Conservation (phyloP, 306 rosid genomes). For the Gillenia trifoliata region DNA sequence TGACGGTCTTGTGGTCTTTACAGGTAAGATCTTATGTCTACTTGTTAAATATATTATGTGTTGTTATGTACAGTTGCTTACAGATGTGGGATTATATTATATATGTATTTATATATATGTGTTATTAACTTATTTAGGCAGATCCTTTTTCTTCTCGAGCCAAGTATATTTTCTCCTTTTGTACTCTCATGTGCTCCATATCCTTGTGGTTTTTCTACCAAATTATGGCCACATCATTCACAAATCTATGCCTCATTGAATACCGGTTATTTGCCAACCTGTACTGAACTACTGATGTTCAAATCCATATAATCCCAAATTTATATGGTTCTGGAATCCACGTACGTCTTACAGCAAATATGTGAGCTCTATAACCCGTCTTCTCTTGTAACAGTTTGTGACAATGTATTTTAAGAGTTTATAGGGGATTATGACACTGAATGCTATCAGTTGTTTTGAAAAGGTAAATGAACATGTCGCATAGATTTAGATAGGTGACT, state of each 20-base stretch:
- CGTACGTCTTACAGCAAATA: not conserved
- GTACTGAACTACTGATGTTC: not conserved
- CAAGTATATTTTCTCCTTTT: not conserved
- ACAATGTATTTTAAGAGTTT: not conserved
- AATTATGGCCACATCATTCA: not conserved
- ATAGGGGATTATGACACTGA: not conserved
- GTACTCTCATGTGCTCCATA: not conserved
- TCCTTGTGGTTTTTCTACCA: not conserved
- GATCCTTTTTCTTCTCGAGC: not conserved
- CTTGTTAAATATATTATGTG: not conserved
- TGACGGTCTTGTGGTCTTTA: conserved; percentile 55
- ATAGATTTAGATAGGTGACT: not conserved
- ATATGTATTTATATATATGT: too few relatives aligned
- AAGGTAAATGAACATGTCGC: not conserved
- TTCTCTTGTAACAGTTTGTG: not conserved
- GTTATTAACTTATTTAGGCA: not conserved
- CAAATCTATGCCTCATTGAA: not conserved
- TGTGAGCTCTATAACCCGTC: not conserved
- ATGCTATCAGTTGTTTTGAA: not conserved
- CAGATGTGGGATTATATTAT: too few relatives aligned
- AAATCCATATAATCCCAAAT: not conserved
- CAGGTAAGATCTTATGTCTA: conserved; percentile 31
- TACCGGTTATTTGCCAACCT: not conserved
- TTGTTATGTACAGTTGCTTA: not conserved
- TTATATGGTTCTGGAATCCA: not conserved